Conservation (phyloP, 345 rosid genomes). For the Eucalyptus microcorys region DNA sequence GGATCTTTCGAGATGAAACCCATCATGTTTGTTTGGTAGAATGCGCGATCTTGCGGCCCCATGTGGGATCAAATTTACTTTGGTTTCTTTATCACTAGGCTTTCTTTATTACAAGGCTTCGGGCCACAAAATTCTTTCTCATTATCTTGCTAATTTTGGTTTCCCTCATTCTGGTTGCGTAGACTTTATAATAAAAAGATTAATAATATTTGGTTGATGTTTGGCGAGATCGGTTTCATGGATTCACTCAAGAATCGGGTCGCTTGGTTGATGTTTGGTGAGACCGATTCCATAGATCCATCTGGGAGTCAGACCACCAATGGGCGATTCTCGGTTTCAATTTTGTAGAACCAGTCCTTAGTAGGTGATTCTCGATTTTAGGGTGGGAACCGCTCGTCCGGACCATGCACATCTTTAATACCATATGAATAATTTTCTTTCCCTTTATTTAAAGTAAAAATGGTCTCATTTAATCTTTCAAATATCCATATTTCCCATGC, state of each 20-base stretch:
- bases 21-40: neutral
- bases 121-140: neutral
- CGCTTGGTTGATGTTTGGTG: too few species aligned
- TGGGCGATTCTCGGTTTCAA: fast-evolving
- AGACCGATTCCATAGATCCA: fast-evolving
- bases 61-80: neutral
- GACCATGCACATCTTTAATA: too few species aligned
- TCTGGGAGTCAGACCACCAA: fast-evolving
- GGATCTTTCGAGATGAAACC: neutral
- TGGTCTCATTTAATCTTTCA: neutral
- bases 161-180: neutral
- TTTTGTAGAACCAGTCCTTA: fast-evolving
- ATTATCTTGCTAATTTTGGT: neutral
- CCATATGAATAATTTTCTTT: neutral
- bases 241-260: too few species aligned
- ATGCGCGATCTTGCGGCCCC: neutral
- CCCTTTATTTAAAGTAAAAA: neutral
- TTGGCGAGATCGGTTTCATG: too few species aligned
- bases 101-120: too few species aligned
- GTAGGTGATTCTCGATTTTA: too few species aligned
- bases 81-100: neutral
- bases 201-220: too few species aligned
- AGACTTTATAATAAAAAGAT: too few species aligned
- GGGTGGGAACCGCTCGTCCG: fast-evolving
- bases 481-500: neutral